A percentile compares a stretch with the other conserved stretches of the same genome.
phyloP scores from a whole-genome alignment of 2,329 filamentous ascomycete species.

The Fusarium austroafricanum region DNA sequence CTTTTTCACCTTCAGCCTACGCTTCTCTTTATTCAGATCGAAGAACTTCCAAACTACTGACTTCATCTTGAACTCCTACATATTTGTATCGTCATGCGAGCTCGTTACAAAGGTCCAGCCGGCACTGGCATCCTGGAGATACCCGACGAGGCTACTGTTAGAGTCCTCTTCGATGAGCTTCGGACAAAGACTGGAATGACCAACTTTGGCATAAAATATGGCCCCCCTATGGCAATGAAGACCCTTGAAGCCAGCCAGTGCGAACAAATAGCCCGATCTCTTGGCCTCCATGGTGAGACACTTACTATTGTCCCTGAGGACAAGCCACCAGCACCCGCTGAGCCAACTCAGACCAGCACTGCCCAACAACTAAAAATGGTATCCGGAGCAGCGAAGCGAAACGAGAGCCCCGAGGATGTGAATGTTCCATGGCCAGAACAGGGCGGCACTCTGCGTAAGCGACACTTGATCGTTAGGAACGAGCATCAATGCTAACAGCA shows the following conservation, averaged over 20 bases:
- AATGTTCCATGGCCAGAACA: conserved; percentile 62
- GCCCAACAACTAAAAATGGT: conserved; percentile 3
- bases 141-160: conserved; percentile 73
- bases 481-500: conserved; percentile 41
- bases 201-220: conserved; percentile 82
- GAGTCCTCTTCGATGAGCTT: conserved; percentile 70
- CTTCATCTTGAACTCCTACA: neutral
- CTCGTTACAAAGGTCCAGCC: conserved; percentile 79
- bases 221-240: conserved; percentile 76
- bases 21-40: neutral
- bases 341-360: conserved; percentile 9
- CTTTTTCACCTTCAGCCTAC: neutral
- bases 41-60: neutral
- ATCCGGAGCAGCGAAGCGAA: conserved; percentile 8
- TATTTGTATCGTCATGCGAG: conserved; percentile 65
- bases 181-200: conserved; percentile 71
- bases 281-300: conserved; percentile 62
- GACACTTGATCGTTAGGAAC: neutral
- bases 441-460: conserved; percentile 62
- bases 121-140: conserved; percentile 78
- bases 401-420: conserved; percentile 48
- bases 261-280: conserved; percentile 60
- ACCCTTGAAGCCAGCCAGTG: conserved; percentile 70
- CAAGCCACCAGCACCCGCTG: conserved; percentile 23
- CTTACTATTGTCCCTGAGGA: conserved; percentile 62